These are phyloP conservation scores for Colletotrichum zoysiae DNA, from an alignment of 2,329 filamentous ascomycete species.

Conservation along the genomic window DNA sequence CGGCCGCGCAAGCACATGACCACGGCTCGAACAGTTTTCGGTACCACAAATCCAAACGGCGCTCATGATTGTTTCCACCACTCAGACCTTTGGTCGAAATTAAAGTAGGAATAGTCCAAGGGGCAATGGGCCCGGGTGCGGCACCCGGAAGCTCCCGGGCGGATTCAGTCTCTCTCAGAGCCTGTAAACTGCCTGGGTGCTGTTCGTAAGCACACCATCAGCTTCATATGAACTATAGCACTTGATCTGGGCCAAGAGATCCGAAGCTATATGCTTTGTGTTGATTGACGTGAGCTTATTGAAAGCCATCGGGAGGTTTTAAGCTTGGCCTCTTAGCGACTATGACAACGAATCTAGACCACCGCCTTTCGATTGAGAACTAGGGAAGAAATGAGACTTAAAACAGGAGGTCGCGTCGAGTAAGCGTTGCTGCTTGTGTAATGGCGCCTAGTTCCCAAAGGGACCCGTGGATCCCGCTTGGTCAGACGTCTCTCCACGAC, in stretches of 20 bases:
- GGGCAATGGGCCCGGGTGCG: not conserved
- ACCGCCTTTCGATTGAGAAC: not conserved
- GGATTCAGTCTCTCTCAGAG: not conserved
- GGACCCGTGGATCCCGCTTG: not conserved
- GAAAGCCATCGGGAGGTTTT: slow-evolving; percentile 24
- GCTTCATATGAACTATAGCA: too few species aligned
- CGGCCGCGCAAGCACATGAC: slow-evolving; percentile 31
- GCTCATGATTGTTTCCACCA: slow-evolving; percentile 27
- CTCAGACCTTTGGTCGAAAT: not conserved
- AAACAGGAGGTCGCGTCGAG: not conserved
- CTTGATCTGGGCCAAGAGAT: not conserved
- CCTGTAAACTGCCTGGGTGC: not conserved
- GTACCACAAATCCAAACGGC: slow-evolving; percentile 2
- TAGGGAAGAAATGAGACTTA: not conserved
- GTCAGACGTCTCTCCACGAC: too few species aligned
- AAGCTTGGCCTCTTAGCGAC: slow-evolving; percentile 14
- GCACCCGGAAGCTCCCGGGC: not conserved
- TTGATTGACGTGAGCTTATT: not conserved
- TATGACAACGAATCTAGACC: not conserved
- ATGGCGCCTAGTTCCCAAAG: not conserved
- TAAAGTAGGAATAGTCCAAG: not conserved
- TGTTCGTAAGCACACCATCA: too few species aligned
- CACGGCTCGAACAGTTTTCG: slow-evolving; percentile 11
- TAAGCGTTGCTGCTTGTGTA: too few species aligned
- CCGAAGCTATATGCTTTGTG: not conserved